These are phyloP conservation scores for Striga hermonthica DNA, from an alignment of 305 asterid species.

Conservation along the genomic window DNA sequence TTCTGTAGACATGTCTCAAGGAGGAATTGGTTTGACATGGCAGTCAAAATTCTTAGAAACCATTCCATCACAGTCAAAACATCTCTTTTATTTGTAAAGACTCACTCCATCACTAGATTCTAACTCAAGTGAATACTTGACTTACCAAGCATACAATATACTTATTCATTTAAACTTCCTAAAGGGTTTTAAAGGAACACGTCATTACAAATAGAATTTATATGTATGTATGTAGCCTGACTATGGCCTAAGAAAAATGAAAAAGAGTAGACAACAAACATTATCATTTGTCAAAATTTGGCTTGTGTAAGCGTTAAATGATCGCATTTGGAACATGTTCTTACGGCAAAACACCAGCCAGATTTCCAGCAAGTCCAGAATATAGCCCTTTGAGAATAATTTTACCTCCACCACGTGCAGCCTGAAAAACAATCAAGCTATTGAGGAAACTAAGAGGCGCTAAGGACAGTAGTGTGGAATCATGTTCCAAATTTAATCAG, in stretches of 20 bases:
- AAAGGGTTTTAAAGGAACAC: conserved; percentile 14
- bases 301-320: conserved; percentile 9
- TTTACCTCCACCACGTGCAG: conserved; percentile 87
- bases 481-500: conserved; percentile 8
- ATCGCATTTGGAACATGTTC: conserved; percentile 34
- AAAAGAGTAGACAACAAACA: neutral
- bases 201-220: neutral
- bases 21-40: conserved; percentile 8
- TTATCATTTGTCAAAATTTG: conserved; percentile 1
- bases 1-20: neutral
- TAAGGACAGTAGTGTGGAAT: conserved; percentile 7
- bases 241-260: conserved; percentile 4
- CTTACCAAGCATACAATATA: conserved; percentile 18
- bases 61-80: neutral
- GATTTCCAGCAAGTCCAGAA: conserved; percentile 92
- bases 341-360: conserved; percentile 98
- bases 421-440: conserved; percentile 45
- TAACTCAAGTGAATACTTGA: conserved; percentile 13
- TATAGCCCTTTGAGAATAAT: conserved; percentile 85
- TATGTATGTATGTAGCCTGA: conserved; percentile 22
- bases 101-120: conserved; percentile 1
- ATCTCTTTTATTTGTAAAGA: conserved; percentile 8
- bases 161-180: neutral
- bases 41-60: neutral
- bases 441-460: conserved; percentile 20